Conservation (phyloP, 2,329 filamentous ascomycete species). For the Niveomyces coronatus region DNA sequence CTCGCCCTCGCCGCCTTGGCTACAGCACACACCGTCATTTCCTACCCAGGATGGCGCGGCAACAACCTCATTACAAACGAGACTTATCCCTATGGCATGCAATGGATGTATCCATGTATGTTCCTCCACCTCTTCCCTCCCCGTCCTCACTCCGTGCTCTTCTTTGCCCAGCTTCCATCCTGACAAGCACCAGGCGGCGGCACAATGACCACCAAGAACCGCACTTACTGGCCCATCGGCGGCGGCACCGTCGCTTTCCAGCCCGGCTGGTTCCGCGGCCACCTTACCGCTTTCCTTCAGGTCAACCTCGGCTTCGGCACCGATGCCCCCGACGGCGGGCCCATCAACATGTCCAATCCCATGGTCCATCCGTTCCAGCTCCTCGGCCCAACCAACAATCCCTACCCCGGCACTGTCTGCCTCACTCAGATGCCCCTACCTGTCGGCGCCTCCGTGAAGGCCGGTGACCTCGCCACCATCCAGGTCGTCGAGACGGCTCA, state of each 20-base stretch:
- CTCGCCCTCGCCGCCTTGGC: slow-evolving; percentile 38
- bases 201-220: slow-evolving; percentile 63
- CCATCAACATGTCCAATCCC: slow-evolving; percentile 75
- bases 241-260: slow-evolving; percentile 87
- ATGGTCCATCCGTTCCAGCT: slow-evolving; percentile 79
- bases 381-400: slow-evolving; percentile 66
- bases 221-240: slow-evolving; percentile 80
- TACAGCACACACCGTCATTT: slow-evolving; percentile 69
- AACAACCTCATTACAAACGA: slow-evolving; percentile 75
- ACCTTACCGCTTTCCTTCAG: slow-evolving; percentile 72
- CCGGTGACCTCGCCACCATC: slow-evolving; percentile 85
- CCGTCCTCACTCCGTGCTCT: not conserved
- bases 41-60: slow-evolving; percentile 79
- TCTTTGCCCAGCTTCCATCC: not conserved
- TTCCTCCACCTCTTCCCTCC: slow-evolving; percentile 12
- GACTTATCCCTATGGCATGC: slow-evolving; percentile 79
- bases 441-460: slow-evolving; percentile 54
- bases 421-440: slow-evolving; percentile 83
- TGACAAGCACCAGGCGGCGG: slow-evolving; percentile 59
- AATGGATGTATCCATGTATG: slow-evolving; percentile 93
- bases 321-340: slow-evolving; percentile 50
- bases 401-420: slow-evolving; percentile 85
- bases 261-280: slow-evolving; percentile 92
- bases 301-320: slow-evolving; percentile 83
- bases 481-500: slow-evolving; percentile 76